Conservation (phyloP, 495 filamentous ascomycete genomes). For the Penicillium silybi region DNA sequence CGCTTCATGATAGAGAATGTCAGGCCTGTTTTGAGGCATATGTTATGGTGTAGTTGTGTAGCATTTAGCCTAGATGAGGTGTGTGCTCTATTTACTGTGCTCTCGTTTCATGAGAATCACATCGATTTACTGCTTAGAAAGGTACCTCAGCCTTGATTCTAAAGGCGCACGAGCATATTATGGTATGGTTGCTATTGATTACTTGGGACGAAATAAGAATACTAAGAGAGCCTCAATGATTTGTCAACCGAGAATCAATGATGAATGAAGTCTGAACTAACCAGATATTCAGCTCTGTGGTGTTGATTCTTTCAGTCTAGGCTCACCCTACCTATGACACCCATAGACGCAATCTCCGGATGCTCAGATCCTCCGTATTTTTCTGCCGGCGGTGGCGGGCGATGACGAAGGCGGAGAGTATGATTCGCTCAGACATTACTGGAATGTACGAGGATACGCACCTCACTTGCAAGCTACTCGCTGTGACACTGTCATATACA, state of each 20-base stretch:
- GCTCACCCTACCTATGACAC: neutral
- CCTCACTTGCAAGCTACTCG: neutral
- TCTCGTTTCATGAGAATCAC: no score
- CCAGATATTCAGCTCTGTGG: no score
- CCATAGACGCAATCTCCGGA: neutral
- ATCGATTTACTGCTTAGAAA: no score
- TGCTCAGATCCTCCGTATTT: slow-evolving; percentile 15
- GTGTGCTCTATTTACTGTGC: neutral
- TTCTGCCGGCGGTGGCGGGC: slow-evolving; percentile 24
- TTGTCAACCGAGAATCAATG: no score
- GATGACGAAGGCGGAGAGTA: slow-evolving; percentile 32
- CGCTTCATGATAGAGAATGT: slow-evolving; percentile 30
- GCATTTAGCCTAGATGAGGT: neutral
- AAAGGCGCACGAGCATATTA: no score
- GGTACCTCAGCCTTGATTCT: no score
- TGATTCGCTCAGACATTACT: slow-evolving; percentile 5
- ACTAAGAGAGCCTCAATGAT: no score
- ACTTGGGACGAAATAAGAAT: no score
- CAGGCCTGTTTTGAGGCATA: slow-evolving; percentile 17
- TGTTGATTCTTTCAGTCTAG: neutral
- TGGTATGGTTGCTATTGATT: no score
- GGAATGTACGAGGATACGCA: neutral
- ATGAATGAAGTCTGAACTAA: no score
- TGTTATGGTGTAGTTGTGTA: slow-evolving; percentile 5
- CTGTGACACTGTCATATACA: neutral